Evolutionary conservation across 148 eudicot genomes (phyloP), one percentile per base, ranked within the genome.

Genomic region (Persicaria maculosa): DNA sequence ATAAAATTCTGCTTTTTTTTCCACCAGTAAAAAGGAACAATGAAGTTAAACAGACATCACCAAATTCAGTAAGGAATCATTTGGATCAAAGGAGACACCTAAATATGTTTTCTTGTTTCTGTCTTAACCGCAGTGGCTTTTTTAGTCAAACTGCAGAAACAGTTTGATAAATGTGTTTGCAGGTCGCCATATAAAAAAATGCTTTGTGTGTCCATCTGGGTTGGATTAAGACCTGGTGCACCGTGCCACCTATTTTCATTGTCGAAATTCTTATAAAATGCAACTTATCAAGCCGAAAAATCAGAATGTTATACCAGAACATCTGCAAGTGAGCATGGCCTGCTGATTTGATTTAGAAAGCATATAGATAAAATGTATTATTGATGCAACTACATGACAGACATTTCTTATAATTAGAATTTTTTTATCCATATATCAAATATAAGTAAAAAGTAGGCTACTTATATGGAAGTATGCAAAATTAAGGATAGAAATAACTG

Each of bases 381-480:
- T 61, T 61, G 15, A 25, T 9, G 9, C 25, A 43, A 22, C 43
- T 9, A 61, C 67, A 61, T 61, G 36, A 58, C 36, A 9, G 40
- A 54, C 4, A 58, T 22, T 20, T 58, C 67, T n/a, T n/a, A n/a
- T n/a, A n/a, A n/a, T n/a, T n/a, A n/a, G n/a, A n/a, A n/a, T n/a
- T n/a, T 10, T 64, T 64, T 14, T 40, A 58, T 20, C 36, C 65
- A 58, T 58, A 58, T 44, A 69, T 11, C 44, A 70, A 12, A 45
- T n/a, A n/a, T 72, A 59, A 16, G 22, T 68, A 69, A 46, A 74
- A 48, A 40, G 19, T 16, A 44, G 76, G 43, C 76, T 43, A 52
- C 36, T 47, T 16, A 20, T 17, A 31, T 44, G 53, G 17, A 14
- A 70, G 5, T 10, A 16, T 14, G 10, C n/a, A 44, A 6, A 50